Evolutionary conservation across 495 filamentous ascomycete genomes (phyloP), one percentile per base, ranked within the genome.

Genomic region (Daldinia loculata): DNA sequence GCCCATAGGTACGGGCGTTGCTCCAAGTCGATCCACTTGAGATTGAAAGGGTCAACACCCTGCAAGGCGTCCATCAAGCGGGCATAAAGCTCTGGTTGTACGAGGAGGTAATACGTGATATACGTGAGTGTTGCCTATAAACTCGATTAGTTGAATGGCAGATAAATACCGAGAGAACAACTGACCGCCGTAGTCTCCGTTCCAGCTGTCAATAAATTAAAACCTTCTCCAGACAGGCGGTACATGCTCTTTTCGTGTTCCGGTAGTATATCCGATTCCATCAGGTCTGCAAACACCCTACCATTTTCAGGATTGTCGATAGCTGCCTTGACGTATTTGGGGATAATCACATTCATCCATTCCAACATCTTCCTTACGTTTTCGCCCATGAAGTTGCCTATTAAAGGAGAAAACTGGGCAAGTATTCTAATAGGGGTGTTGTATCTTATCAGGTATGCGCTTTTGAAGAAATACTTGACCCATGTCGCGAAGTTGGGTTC

Each of bases 1-100:
- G 77, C 84, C 41, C 74, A 77, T n/a, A 84, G 68, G 65, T 85
- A 87, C 1, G 85, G 83, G 0, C 84, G 80, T 61, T 83, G 69
- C 53, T 81, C 76, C 6, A 84, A 71, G 9, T 70, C 64, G 0
- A 65, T 48, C 72, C 76, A 76, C 14, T 74, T 58, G 3, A 66
- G 39, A 9, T 73, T 19, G 1, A 57, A 9, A 55, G 77, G 57
- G 32, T 80, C 58, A 6, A 70, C 64, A 0, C 65, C 61, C 19
- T 43, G 15, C 3, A 82, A 55, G 19, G 80, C 80, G 3, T 69
- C 45, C 58, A 73, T 76, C 14, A 82, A 70, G 19, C 74, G 66
- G 7, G 39, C 17, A 29, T 80, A 74, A 0, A 76, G 66, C 0
- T n/a, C 22, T 0, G 79, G 79, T 9, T 73, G 32, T 2, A 61